Percentiles rank a stretch among this genome's conserved stretches.
phyloP scores from a whole-genome alignment of 1,284 basidiomycete genomes.

The Austroboletus rostrupii region DNA sequence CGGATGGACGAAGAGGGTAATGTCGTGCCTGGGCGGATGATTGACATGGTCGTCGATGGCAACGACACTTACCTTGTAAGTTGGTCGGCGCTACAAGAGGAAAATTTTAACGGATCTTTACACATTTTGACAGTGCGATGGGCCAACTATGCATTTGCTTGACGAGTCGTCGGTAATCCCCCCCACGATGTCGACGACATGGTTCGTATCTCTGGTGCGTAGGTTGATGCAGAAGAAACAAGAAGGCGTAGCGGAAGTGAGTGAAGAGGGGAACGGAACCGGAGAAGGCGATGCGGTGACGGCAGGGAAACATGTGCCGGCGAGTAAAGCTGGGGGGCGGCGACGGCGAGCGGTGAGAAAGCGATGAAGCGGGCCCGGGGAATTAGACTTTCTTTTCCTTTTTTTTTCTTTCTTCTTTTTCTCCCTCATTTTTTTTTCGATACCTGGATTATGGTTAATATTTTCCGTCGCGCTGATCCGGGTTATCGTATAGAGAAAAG shows the following conservation, averaged over 20 bases:
- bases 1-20: constrained; percentile 56
- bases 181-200: constrained; percentile 48
- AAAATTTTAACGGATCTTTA: constrained; percentile 10
- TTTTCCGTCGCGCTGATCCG: constrained; percentile 2
- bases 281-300: constrained; percentile 38
- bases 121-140: constrained; percentile 37
- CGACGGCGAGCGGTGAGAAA: constrained; percentile 51
- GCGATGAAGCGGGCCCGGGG: constrained; percentile 24
- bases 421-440: neutral
- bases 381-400: constrained; percentile 12
- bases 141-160: constrained; percentile 49
- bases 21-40: constrained; percentile 42
- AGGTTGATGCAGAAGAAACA: constrained; percentile 25
- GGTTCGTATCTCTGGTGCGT: constrained; percentile 44
- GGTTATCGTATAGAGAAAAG: constrained; percentile 11
- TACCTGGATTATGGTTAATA: neutral
- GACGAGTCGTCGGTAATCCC: constrained; percentile 44
- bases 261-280: constrained; percentile 24
- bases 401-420: neutral
- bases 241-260: constrained; percentile 2
- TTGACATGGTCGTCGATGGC: constrained; percentile 79
- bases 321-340: constrained; percentile 53
- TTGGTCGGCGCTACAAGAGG: constrained; percentile 19
- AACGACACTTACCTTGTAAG: constrained; percentile 68
- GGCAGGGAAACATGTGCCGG: constrained; percentile 32